Evolutionary conservation across 768 basidiomycete species (phyloP).

Genomic region (Roridomyces roridus): DNA sequence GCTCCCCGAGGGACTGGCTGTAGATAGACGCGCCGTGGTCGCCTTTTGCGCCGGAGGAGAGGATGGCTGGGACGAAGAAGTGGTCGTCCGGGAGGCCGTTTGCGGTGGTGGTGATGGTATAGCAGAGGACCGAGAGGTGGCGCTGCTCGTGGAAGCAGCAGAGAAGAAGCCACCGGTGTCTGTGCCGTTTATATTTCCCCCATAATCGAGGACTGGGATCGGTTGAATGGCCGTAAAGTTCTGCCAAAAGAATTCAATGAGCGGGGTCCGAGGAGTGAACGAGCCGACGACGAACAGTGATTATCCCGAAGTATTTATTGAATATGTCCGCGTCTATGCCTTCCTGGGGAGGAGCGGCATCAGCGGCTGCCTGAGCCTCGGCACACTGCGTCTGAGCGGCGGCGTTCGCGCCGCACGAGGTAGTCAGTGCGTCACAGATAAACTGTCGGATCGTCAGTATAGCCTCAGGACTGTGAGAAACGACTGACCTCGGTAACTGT

Average conservation of each 20-base stretch:
- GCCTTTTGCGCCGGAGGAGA: not conserved
- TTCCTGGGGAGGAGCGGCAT: conserved; percentile 27
- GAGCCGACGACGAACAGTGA: conserved; percentile 25
- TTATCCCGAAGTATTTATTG: conserved; percentile 44
- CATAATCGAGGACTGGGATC: not conserved
- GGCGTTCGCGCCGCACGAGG: conserved; percentile 45
- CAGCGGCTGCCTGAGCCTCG: conserved; percentile 6
- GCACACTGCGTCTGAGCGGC: conserved; percentile 1
- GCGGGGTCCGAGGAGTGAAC: not conserved
- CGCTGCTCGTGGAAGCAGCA: too few relatives aligned
- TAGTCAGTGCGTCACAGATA: conserved; percentile 60
- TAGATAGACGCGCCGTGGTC: not conserved
- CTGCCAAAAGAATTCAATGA: not conserved
- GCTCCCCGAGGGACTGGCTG: not conserved
- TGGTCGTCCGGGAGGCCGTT: not conserved
- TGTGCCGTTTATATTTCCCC: not conserved
- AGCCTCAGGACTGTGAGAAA: not conserved
- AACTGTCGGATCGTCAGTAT: conserved; percentile 36
- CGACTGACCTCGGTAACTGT: conserved; percentile 53
- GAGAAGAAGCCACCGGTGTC: too few relatives aligned
- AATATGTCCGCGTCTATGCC: conserved; percentile 47
- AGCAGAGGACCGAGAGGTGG: too few relatives aligned
- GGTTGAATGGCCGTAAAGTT: conserved; percentile 2
- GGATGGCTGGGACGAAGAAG: not conserved
- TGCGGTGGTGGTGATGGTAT: not conserved